A percentile compares a stretch with the other conserved stretches of the same genome.
These are phyloP conservation scores for Hymenoscyphus infarciens DNA, from an alignment of 2,329 filamentous ascomycete species.

Conservation along the genomic window DNA sequence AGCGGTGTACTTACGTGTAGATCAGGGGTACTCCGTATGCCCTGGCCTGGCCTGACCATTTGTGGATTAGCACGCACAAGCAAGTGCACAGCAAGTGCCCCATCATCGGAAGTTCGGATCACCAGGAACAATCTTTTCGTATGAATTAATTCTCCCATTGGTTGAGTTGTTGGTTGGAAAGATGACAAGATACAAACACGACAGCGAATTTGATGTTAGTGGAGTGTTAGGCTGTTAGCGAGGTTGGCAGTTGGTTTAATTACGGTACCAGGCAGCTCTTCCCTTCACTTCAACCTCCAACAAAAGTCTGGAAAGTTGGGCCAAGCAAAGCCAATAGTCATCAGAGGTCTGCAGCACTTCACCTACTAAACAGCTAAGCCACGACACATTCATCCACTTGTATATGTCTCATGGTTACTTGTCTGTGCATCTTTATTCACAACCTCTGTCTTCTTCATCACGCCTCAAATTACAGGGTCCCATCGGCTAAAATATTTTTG, in stretches of 20 bases:
- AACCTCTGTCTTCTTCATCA: too few species aligned
- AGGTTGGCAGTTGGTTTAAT: neutral
- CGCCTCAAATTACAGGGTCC: too few species aligned
- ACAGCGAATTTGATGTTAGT: neutral
- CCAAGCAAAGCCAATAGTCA: too few species aligned
- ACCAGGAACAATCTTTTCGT: neutral
- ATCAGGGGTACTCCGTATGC: too few species aligned
- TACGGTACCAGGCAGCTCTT: neutral
- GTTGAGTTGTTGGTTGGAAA: neutral
- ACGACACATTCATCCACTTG: neutral
- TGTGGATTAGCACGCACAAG: neutral
- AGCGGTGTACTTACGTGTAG: too few species aligned
- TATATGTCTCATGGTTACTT: neutral
- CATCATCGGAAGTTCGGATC: neutral
- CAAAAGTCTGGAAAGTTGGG: too few species aligned
- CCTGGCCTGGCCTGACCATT: too few species aligned
- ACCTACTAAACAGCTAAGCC: neutral
- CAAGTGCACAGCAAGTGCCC: too few species aligned
- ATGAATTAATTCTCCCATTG: neutral
- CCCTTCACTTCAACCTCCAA: too few species aligned
- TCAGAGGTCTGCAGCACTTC: neutral
- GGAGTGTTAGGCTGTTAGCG: neutral
- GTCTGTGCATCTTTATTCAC: too few species aligned
- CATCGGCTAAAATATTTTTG: too few species aligned
- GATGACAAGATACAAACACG: neutral